phyloP scores from a whole-genome alignment of 1,139 yeast species.

The Candida mesenterica region DNA sequence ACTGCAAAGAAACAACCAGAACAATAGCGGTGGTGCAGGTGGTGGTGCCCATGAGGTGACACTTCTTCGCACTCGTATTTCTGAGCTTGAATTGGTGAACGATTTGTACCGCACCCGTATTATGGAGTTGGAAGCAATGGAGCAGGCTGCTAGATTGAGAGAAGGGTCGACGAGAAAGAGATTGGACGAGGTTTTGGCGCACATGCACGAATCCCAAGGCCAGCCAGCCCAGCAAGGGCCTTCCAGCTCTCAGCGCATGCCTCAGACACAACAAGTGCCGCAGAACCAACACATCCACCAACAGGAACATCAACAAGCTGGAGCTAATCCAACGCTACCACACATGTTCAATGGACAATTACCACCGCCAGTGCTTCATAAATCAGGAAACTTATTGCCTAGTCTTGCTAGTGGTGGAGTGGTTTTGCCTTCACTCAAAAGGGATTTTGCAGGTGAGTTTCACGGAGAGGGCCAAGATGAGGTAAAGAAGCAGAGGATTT shows the following conservation, averaged over 20 bases:
- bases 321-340: conserved; percentile 1
- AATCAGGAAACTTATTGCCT: conserved; percentile 12
- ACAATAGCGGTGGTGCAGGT: conserved; percentile 2
- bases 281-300: not conserved
- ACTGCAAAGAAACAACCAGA: conserved; percentile 16
- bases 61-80: conserved; percentile 66
- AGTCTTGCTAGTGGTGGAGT: conserved; percentile 12
- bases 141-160: conserved; percentile 55
- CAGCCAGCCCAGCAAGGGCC: too few species aligned
- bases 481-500: conserved; percentile 13
- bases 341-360: conserved; percentile 5
- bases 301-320: not conserved
- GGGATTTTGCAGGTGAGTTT: conserved; percentile 20
- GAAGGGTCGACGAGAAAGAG: conserved; percentile 49
- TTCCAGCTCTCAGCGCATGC: too few species aligned
- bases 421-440: conserved; percentile 24
- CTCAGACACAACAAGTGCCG: too few species aligned
- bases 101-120: conserved; percentile 82
- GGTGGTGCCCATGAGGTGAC: conserved; percentile 42
- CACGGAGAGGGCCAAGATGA: conserved; percentile 1
- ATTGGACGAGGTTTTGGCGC: conserved; percentile 41
- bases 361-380: conserved; percentile 13
- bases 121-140: conserved; percentile 74
- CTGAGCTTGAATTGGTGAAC: conserved; percentile 88
- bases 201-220: conserved; percentile 5